Conservation (phyloP, 208 protist species). For the Leishmania aethiopica region DNA sequence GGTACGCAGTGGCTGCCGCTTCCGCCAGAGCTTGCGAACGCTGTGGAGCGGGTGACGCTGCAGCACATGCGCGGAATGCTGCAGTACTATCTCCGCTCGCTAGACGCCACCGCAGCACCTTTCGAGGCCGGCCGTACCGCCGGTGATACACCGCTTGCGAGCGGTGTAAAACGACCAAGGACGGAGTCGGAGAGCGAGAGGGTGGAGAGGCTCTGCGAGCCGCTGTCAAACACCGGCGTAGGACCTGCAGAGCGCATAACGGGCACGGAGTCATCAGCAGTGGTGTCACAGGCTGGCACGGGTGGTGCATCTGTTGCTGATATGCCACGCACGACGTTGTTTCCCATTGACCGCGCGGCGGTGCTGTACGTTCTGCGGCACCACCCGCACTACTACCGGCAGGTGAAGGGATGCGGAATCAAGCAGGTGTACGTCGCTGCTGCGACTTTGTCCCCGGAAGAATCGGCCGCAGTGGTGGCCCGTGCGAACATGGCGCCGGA, state of each 20-base stretch:
- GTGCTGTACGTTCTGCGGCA: slow-evolving; percentile 63
- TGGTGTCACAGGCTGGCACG: background rate
- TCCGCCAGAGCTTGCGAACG: slow-evolving; percentile 32
- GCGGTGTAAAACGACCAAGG: background rate
- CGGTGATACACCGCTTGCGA: background rate
- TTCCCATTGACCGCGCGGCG: slow-evolving; percentile 46
- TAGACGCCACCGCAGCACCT: slow-evolving; percentile 2
- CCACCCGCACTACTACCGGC: slow-evolving; percentile 66
- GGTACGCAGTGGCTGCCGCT: slow-evolving; percentile 13
- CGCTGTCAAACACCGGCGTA: background rate
- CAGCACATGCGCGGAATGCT: slow-evolving; percentile 54
- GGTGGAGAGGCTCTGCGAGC: background rate
- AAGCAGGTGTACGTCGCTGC: slow-evolving; percentile 52
- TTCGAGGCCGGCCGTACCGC: background rate
- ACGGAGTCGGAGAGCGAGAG: background rate
- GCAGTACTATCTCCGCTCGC: slow-evolving; percentile 53
- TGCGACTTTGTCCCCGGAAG: background rate
- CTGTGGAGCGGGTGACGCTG: slow-evolving; percentile 32
- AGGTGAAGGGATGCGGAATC: slow-evolving; percentile 63
- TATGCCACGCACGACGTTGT: slow-evolving; percentile 43
- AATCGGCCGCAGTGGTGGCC: background rate
- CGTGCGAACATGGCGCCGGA: background rate
- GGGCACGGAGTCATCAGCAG: background rate
- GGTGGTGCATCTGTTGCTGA: background rate
- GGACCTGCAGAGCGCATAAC: background rate